A percentile compares a stretch with the other conserved stretches of the same genome.
Evolutionary conservation across 1,284 basidiomycete genomes (phyloP).

Genomic region (Ceratobasidium sp.): DNA sequence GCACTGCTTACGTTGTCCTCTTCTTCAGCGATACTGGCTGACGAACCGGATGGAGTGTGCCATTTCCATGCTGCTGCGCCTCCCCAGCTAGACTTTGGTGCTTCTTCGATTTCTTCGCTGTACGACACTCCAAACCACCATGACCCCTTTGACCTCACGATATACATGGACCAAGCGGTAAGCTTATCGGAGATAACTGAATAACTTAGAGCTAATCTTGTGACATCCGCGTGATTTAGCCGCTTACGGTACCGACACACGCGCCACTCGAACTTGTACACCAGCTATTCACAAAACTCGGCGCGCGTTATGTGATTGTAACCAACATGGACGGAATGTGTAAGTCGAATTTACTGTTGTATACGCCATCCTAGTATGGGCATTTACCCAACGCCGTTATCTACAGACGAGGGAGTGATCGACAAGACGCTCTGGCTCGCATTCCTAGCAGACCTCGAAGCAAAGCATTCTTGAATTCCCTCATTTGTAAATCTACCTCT

Average conservation of each 20-base stretch:
- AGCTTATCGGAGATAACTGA: slow-evolving; percentile 47
- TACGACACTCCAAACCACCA: slow-evolving; percentile 62
- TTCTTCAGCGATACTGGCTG: slow-evolving; percentile 77
- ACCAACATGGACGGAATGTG: slow-evolving; percentile 87
- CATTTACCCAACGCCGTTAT: slow-evolving; percentile 6
- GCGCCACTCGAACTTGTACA: slow-evolving; percentile 92
- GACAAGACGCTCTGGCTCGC: slow-evolving; percentile 94
- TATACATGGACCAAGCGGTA: slow-evolving; percentile 90
- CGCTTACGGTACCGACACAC: slow-evolving; percentile 84
- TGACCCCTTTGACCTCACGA: slow-evolving; percentile 86
- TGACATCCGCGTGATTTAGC: slow-evolving; percentile 55
- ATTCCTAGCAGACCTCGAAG: slow-evolving; percentile 66
- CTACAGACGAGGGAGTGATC: slow-evolving; percentile 85
- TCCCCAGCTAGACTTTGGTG: slow-evolving; percentile 60
- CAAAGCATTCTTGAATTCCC: slow-evolving; percentile 36
- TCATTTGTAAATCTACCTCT: slow-evolving; percentile 9
- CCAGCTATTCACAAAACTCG: slow-evolving; percentile 92
- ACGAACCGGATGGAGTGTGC: slow-evolving; percentile 75
- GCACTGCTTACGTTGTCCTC: slow-evolving; percentile 18
- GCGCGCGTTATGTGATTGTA: slow-evolving; percentile 90
- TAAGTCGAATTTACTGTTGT: slow-evolving; percentile 61
- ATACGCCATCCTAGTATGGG: slow-evolving; percentile 16
- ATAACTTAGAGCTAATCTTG: slow-evolving; percentile 49
- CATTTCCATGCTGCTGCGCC: slow-evolving; percentile 68
- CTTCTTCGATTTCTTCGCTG: slow-evolving; percentile 74